Evolutionary conservation across 768 basidiomycete species (phyloP).

Genomic region (Leucosporidium creatinivorum): DNA sequence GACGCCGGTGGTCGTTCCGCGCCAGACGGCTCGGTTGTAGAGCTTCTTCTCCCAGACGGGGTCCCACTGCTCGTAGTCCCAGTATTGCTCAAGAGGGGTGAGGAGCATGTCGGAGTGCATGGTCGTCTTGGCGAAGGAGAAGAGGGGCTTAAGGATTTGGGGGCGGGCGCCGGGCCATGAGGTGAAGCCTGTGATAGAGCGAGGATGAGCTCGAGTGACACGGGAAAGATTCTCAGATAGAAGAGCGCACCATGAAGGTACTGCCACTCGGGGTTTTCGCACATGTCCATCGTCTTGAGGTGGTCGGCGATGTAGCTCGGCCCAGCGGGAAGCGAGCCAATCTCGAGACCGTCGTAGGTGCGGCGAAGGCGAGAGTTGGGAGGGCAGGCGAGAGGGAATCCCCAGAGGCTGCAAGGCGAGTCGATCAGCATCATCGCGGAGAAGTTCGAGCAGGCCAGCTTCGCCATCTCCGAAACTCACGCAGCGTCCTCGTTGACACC

Average conservation of each 20-base stretch:
- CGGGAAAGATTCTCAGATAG: no score
- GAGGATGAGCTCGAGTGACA: neutral
- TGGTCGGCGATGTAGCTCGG: slow-evolving; percentile 40
- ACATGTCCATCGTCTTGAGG: slow-evolving; percentile 40
- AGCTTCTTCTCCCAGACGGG: slow-evolving; percentile 85
- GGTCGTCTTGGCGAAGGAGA: slow-evolving; percentile 77
- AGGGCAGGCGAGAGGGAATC: slow-evolving; percentile 37
- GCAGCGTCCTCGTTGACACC: slow-evolving; percentile 30
- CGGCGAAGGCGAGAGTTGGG: slow-evolving; percentile 32
- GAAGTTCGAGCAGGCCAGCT: neutral
- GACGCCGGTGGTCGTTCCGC: slow-evolving; percentile 93
- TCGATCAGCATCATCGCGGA: neutral
- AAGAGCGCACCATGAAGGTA: slow-evolving; percentile 33
- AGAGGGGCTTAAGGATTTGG: slow-evolving; percentile 47
- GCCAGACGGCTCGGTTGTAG: slow-evolving; percentile 74
- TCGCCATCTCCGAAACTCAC: slow-evolving; percentile 6
- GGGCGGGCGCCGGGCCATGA: slow-evolving; percentile 37
- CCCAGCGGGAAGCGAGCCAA: slow-evolving; percentile 24
- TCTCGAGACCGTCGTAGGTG: slow-evolving; percentile 35
- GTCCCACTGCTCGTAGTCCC: slow-evolving; percentile 71
- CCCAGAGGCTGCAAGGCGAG: slow-evolving; percentile 16
- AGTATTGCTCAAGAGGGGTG: slow-evolving; percentile 91
- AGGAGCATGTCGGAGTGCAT: slow-evolving; percentile 87
- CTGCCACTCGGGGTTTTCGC: slow-evolving; percentile 42
- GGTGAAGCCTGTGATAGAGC: slow-evolving; percentile 36